Evolutionary conservation across 1,139 yeast genomes (phyloP), one percentile per base, ranked within the genome.

Genomic region (Taphrina flavorubra): DNA sequence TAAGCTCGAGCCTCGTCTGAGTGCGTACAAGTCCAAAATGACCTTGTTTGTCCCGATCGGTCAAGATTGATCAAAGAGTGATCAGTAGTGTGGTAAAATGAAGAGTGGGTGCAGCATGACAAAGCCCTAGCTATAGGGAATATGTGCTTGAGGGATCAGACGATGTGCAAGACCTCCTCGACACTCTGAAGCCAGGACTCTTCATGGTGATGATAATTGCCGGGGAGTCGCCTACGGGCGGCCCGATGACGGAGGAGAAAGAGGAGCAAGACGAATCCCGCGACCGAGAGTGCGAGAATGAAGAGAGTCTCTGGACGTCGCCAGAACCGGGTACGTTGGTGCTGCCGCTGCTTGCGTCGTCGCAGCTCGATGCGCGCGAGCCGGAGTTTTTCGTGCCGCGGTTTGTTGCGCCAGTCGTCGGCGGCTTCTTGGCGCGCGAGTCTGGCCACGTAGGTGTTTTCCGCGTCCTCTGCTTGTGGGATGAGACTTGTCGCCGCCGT

Each of bases 161-260:
- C 8, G 42, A 56, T 10, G 40, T 53, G 53, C 13, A 58, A 25
- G 18, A 58, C 62, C 39, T 58, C 62, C 25, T 58, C 62, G 25
- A 58, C 62, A 42, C 36, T 16, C 25, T 58, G 40, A 14, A 58
- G 62, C 62, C 62, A 58, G 42, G 62, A 20, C 62, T 58, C 62
- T 6, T n/a, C 39, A 37, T 57, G 51, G 51, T 57, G 51, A 16
- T 25, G 4, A 25, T 25, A 4, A 25, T 25, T 25, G 31, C 61
- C 61, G 3, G 51, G 2, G 8, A 18, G 6, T 14, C 25, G 39
- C 42, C 62, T 25, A 8, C 25, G 25, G 8, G 1, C n/a, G 20
- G 49, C 44, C 42, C 62, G 42, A 53, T 58, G 62, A 25, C 31
- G 39, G 20, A 58, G 53, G 62, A 58, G 62, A 44, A n/a, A 42